Percentiles rank a stretch among this genome's conserved stretches.
Evolutionary conservation across 257 asterid species (phyloP).

Genomic region (Solanum chilense): DNA sequence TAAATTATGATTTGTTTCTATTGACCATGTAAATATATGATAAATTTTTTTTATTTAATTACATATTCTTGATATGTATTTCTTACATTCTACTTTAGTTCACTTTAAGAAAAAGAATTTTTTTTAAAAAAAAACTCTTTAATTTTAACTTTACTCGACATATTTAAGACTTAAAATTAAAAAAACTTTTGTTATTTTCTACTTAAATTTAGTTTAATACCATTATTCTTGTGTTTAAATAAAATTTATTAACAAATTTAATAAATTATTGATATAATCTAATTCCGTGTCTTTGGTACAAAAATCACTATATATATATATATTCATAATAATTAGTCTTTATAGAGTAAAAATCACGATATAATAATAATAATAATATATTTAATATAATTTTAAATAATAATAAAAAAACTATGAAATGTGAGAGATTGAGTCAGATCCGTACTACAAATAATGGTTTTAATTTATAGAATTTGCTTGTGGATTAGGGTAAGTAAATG

Average conservation of each 20-base stretch:
- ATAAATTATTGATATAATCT: not conserved
- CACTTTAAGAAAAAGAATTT: too few species aligned
- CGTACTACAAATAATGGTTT: not conserved
- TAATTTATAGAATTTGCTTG: not conserved
- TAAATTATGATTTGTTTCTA: not conserved
- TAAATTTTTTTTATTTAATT: not conserved
- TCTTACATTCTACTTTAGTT: too few species aligned
- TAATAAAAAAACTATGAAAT: not conserved
- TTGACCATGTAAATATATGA: not conserved
- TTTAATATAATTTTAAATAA: accelerated
- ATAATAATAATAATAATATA: not conserved
- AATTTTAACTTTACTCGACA: too few species aligned
- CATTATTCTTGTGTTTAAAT: not conserved
- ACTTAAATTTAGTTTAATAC: too few species aligned
- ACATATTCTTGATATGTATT: not conserved
- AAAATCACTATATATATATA: not conserved
- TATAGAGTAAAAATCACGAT: not conserved
- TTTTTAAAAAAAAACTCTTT: too few species aligned
- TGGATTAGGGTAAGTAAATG: not conserved
- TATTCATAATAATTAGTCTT: not conserved
- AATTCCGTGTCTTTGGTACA: accelerated
- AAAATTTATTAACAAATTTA: not conserved
- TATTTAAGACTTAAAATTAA: too few species aligned
- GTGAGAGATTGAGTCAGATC: not conserved
- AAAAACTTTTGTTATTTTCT: too few species aligned